Percentiles rank a stretch among this genome's conserved stretches.
These are phyloP conservation scores for Drechslerella dactyloides DNA, from an alignment of 2,329 filamentous ascomycete species.

Conservation along the genomic window DNA sequence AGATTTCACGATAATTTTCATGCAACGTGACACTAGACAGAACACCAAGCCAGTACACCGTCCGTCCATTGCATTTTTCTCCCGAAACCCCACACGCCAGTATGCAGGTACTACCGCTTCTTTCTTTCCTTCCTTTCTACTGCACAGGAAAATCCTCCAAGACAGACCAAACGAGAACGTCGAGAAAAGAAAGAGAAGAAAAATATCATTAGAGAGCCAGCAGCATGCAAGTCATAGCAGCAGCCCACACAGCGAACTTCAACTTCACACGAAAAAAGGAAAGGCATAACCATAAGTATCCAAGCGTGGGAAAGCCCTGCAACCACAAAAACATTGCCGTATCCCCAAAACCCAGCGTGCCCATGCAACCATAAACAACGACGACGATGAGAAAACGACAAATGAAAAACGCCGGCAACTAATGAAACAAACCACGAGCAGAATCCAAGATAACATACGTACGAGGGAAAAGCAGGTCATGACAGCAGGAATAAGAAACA, in stretches of 20 bases:
- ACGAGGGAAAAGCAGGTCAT: conserved; percentile 9
- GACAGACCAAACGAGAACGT: too few species aligned
- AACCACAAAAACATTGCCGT: conserved; percentile 32
- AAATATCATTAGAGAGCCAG: neutral
- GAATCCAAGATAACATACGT: neutral
- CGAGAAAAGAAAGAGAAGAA: too few species aligned
- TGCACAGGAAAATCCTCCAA: too few species aligned
- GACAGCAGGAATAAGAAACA: conserved; percentile 18
- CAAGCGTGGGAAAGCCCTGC: conserved; percentile 31
- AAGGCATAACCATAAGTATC: conserved; percentile 4
- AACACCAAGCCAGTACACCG: too few species aligned
- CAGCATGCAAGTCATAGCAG: neutral
- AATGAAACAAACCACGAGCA: conserved; percentile 15
- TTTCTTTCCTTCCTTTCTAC: too few species aligned
- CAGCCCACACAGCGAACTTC: neutral
- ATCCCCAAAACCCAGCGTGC: conserved; percentile 17
- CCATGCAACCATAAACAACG: conserved; percentile 8
- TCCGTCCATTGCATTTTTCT: too few species aligned
- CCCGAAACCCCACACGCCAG: too few species aligned
- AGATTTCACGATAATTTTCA: too few species aligned
- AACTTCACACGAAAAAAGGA: neutral
- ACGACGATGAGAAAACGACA: neutral
- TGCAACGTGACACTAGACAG: too few species aligned
- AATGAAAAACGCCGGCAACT: conserved; percentile 40
- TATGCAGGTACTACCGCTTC: too few species aligned